These are phyloP conservation scores for Dendrothele bispora DNA, from an alignment of 768 basidiomycete genomes.

Conservation along the genomic window DNA sequence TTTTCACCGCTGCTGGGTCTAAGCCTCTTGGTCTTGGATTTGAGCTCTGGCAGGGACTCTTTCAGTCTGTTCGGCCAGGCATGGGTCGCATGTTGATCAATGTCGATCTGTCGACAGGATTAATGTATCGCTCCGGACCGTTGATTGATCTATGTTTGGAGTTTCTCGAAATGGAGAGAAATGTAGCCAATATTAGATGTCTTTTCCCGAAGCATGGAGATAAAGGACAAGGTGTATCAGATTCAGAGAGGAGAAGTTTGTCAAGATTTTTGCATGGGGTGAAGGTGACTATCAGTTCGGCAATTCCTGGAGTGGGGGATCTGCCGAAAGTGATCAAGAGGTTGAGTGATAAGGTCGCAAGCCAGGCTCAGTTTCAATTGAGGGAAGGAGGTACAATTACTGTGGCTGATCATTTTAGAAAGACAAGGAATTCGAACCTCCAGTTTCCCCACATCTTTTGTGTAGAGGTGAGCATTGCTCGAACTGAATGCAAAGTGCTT, in stretches of 20 bases:
- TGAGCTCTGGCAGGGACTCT: constrained; percentile 77
- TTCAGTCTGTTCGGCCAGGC: constrained; percentile 74
- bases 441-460: constrained; percentile 53
- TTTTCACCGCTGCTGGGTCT: constrained; percentile 62
- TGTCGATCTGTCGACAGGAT: constrained; percentile 74
- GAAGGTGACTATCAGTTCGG: constrained; percentile 28
- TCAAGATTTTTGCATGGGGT: constrained; percentile 37
- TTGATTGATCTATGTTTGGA: constrained; percentile 61
- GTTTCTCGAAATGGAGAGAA: constrained; percentile 40
- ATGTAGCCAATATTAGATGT: constrained; percentile 25
- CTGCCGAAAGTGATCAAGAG: constrained; percentile 40
- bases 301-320: too few species aligned
- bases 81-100: constrained; percentile 67
- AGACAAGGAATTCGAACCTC: constrained; percentile 28
- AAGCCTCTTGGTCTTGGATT: constrained; percentile 60
- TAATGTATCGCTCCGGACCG: constrained; percentile 69
- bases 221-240: too few species aligned
- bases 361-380: constrained; percentile 44
- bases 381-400: constrained; percentile 45
- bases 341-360: constrained; percentile 51
- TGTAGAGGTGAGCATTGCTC: constrained; percentile 54
- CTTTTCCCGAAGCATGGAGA: constrained; percentile 38
- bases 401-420: constrained; percentile 38
- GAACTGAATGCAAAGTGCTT: too few species aligned
- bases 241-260: constrained; percentile 46